Percentiles rank a stretch among this genome's conserved stretches.
Evolutionary conservation across 192 early-diverging fungal species (phyloP).

Genomic region (Piromyces finnis): DNA sequence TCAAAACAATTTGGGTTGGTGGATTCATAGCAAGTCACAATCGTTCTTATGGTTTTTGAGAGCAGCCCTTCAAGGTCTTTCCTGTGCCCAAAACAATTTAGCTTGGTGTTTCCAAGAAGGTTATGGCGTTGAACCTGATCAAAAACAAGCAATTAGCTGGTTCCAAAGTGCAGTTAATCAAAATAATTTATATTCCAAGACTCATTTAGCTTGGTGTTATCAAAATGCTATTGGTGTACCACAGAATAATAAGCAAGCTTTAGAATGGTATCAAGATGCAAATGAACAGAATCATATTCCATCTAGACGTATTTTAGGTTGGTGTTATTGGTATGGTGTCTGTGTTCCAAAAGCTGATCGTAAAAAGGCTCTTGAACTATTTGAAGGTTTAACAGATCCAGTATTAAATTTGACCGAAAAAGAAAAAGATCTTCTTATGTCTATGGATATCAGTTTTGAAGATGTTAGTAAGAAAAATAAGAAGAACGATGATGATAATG

Average conservation of each 20-base stretch:
- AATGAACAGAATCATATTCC: constrained; percentile 33
- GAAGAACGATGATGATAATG: neutral
- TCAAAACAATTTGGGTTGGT: constrained; percentile 45
- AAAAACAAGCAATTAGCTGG: constrained; percentile 17
- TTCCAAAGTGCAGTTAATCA: constrained; percentile 5
- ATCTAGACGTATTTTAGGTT: constrained; percentile 33
- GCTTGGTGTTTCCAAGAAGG: constrained; percentile 32
- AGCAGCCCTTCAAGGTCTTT: constrained; percentile 23
- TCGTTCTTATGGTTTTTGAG: constrained; percentile 27
- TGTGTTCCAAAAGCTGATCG: constrained; percentile 8
- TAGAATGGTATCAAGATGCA: constrained; percentile 32
- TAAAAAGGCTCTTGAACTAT: neutral
- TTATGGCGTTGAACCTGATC: constrained; percentile 19
- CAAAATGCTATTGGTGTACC: constrained; percentile 36
- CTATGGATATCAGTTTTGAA: neutral
- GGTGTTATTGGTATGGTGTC: constrained; percentile 39
- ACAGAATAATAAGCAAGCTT: constrained; percentile 22
- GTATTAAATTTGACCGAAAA: neutral
- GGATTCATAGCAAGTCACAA: neutral
- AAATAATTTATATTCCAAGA: neutral
- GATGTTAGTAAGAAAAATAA: neutral
- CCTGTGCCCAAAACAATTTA: constrained; percentile 30
- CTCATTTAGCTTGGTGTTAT: constrained; percentile 13
- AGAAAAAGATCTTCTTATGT: neutral
- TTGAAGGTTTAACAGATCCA: neutral